Evolutionary conservation across 257 asterid species (phyloP), one percentile per base, ranked within the genome.

Genomic region (Handroanthus guayacan): DNA sequence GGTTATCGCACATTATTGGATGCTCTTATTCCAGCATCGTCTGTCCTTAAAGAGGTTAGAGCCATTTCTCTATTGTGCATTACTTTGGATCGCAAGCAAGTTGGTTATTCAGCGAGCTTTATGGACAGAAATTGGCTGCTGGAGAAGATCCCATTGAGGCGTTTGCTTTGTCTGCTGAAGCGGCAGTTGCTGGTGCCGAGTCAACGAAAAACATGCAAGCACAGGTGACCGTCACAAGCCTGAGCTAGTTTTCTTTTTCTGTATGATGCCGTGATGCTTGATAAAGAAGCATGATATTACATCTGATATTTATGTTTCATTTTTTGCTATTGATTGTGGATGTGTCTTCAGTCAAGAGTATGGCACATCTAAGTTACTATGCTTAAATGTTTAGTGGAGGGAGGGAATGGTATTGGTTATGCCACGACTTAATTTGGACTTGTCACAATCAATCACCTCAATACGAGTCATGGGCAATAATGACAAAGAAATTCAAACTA

Each of bases 1-100:
- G 99, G 99, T 68, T 91, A 86, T 38, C 95, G 99, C 67, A 95
- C 99, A 10, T 75, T 95, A 71, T 79, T 92, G 86, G 98, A 95
- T 81, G 99, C 98, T 61, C 96, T 95, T 76, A 86, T 92, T 77
- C 99, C 99, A 63, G 99, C 99, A 10, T 86, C 86, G 14, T 79
- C 89, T 25, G 89, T 80, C 52, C 92, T 95, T 48, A 92, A 89
- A 67, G 96, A 95, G 99, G 99, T 95, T 58, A 51, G 81, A 65
- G 38, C 37, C 38, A 8, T 69, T 55, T 77, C 17, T 69, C 36
- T 16, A 34, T 43, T 63, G 25, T 43, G 51, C 63, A 9, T 36
- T 58, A 12, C 5, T 48, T 81, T 64, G 38, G 60, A 12, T 12
- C 62, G 58, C 41, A 67, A 67, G 50, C 62, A 55, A 31, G 79